Evolutionary conservation across 352 stramenopile species (phyloP).

Genomic region (Blastocystis sp.): DNA sequence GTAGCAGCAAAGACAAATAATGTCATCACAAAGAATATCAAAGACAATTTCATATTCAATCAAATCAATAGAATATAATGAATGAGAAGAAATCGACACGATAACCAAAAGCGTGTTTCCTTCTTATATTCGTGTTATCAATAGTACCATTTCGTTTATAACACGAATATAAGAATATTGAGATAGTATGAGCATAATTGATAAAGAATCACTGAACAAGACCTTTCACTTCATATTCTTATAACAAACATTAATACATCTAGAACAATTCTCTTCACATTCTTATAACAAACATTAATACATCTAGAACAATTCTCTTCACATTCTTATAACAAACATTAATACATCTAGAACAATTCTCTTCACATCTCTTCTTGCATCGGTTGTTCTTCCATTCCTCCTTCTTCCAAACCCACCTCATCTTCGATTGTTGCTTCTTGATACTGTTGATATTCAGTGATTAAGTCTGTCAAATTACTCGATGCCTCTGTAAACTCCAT

Average conservation of each 20-base stretch:
- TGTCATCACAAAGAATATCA: not conserved
- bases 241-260: not conserved
- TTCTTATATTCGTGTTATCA: not conserved
- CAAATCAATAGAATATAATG: not conserved
- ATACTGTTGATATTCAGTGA: slow-evolving; percentile 99
- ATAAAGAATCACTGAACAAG: not conserved
- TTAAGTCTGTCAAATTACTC: slow-evolving; percentile 99
- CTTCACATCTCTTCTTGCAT: not conserved
- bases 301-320: not conserved
- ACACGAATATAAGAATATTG: not conserved
- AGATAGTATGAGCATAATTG: not conserved
- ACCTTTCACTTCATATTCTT: not conserved
- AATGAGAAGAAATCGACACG: not conserved
- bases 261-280: not conserved
- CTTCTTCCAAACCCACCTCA: slow-evolving; percentile 69
- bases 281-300: not conserved
- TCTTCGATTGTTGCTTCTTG: slow-evolving; percentile 97
- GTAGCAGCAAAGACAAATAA: not conserved
- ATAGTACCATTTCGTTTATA: not conserved
- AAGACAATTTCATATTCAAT: not conserved
- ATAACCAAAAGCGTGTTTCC: not conserved
- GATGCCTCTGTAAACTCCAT: slow-evolving; percentile 99
- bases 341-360: not conserved
- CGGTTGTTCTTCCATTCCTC: not conserved
- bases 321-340: not conserved